Conservation (phyloP, 2,329 filamentous ascomycete species). For the Cladosporium sp. region DNA sequence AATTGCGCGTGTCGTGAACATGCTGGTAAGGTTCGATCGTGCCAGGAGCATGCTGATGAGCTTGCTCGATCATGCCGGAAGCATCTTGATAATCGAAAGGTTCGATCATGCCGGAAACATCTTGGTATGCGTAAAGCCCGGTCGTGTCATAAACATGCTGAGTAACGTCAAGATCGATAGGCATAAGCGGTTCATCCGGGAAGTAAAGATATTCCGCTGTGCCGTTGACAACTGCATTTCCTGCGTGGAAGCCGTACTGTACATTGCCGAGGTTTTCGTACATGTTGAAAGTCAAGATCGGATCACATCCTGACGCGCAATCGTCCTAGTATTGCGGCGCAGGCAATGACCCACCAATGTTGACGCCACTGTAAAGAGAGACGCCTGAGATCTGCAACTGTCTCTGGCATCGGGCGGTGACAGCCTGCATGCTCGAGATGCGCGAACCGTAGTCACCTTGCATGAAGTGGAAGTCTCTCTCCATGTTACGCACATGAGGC, state of each 20-base stretch:
- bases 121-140: no score
- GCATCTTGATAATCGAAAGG: no score
- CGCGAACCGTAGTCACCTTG: neutral
- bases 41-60: no score
- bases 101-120: no score
- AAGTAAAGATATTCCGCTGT: neutral
- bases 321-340: neutral
- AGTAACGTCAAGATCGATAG: neutral
- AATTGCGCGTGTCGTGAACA: neutral
- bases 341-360: neutral
- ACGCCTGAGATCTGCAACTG: neutral
- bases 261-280: neutral
- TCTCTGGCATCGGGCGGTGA: neutral
- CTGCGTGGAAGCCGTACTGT: neutral
- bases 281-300: neutral
- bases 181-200: neutral
- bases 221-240: neutral
- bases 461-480: neutral
- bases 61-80: no score
- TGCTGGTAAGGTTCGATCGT: neutral
- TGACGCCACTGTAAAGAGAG: neutral
- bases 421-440: neutral
- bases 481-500: neutral
- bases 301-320: neutral
- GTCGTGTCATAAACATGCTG: neutral